Base-by-base conservation (phyloP, 176 grass and related monocot species). In the Pontederia paniculata region DNA sequence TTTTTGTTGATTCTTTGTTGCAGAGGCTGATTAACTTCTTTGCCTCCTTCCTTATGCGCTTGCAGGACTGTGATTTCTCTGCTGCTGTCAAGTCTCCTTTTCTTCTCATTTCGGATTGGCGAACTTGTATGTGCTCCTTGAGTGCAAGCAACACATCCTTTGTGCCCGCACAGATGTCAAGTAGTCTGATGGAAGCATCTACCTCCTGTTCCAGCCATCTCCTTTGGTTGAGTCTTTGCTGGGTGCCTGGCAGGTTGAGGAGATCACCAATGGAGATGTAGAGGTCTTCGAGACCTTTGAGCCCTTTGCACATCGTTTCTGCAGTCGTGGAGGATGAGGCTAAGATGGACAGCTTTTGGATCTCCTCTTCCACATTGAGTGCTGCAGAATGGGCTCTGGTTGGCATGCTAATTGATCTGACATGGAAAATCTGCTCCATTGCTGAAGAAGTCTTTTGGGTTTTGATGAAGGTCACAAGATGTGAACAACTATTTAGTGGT, bases 331-430 rank as follows among this genome's bases (percentile, higher is more conserved):
- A 31, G 1, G 14, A 14, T 4, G 56, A 61, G 60, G 23, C 6
- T 4, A 25, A 48, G 18, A 17, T 10, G 1, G 49, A 11, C 14
- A 60, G 23, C n/a, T 44, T 61, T 3, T 44, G 57, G 8, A 71
- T 56, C 47, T 59, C 56, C 9, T 71, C 69, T 23, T 61, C 31
- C 9, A 52, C 17, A 15, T 50, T 60, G 46, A 45, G 10, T 9
- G 57, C 18, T 10, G 42, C 9, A 1, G 69, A 55, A 17, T 60
- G 69, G 21, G 56, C 17, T 71, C 69, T 60, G 8, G 54, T 60
- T 8, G 56, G 57, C 43, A 60, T 12, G 47, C 57, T 71, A 48
- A 71, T 22, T 12, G 69, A 71, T 60, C 57, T 46, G 52, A 61
- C 56, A 61, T 44, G 55, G 31, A 46, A 56, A 44, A 43, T 3